Conservation (phyloP, 176 grass and related monocot species). For the Elaeis guineensis region DNA sequence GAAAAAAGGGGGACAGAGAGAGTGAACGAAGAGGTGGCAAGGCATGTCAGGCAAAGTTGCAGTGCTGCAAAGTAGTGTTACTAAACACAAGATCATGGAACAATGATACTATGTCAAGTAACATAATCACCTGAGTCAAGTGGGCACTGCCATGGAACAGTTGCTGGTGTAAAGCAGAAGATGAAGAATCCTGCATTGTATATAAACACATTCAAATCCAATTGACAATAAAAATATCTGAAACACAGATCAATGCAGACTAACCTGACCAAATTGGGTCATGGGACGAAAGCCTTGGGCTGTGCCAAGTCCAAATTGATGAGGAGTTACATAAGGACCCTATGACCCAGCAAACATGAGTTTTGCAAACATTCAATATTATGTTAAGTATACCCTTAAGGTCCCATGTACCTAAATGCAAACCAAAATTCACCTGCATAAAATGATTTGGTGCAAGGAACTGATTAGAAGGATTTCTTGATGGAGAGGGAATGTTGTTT, state of each 20-base stretch:
- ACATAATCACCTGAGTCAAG: constrained; percentile 42
- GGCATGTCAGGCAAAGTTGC: too few relatives aligned
- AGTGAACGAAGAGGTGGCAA: too few relatives aligned
- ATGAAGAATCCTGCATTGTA: constrained; percentile 31
- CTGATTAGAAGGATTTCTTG: constrained; percentile 37
- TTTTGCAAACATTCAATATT: not conserved
- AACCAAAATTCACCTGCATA: constrained; percentile 46
- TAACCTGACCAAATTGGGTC: constrained; percentile 74
- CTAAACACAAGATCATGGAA: not conserved
- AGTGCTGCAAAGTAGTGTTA: too few relatives aligned
- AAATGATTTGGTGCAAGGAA: constrained; percentile 58
- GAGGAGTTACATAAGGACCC: constrained; percentile 61
- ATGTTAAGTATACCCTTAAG: too few relatives aligned
- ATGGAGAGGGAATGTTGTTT: constrained; percentile 31
- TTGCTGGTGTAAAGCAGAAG: constrained; percentile 48
- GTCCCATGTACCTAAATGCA: not conserved
- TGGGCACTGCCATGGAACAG: constrained; percentile 45
- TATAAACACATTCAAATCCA: not conserved
- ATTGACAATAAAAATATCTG: not conserved
- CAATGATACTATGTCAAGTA: not conserved
- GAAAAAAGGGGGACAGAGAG: too few relatives aligned
- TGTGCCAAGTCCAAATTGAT: constrained; percentile 54
- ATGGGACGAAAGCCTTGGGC: constrained; percentile 44
- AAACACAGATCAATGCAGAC: not conserved
- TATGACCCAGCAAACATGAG: constrained; percentile 22